A percentile compares a stretch with the other conserved stretches of the same genome.
Evolutionary conservation across 23 red algal genomes (phyloP).

Genomic region (Agarophyton chilense): DNA sequence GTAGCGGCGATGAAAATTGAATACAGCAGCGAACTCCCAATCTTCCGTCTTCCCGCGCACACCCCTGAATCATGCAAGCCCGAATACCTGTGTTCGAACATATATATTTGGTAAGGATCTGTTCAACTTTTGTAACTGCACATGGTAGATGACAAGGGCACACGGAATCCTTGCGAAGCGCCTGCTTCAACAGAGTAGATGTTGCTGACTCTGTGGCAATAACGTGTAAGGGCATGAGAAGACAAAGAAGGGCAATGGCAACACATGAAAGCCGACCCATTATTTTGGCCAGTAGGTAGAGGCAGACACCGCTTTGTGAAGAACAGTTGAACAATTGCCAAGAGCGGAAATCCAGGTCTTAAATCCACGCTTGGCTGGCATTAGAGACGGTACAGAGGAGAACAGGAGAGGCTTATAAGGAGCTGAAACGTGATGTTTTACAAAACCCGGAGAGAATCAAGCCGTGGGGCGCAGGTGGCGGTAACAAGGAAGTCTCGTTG

Average conservation of each 20-base stretch:
- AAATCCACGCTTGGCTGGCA: too few relatives aligned
- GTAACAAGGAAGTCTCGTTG: too few relatives aligned
- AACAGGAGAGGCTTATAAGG: too few relatives aligned
- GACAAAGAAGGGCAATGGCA: not conserved
- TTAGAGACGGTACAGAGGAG: too few relatives aligned
- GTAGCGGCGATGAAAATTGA: slow-evolving; percentile 17
- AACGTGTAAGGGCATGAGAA: not conserved
- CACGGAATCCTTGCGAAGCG: slow-evolving; percentile 14
- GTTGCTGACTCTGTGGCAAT: not conserved
- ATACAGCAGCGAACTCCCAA: slow-evolving; percentile 11
- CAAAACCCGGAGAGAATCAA: too few relatives aligned
- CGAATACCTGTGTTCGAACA: slow-evolving; percentile 23
- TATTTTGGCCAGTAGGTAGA: not conserved
- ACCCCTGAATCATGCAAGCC: slow-evolving; percentile 26
- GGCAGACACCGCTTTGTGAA: not conserved
- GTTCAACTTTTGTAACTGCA: slow-evolving; percentile 22
- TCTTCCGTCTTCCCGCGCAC: not conserved
- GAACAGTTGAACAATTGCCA: too few relatives aligned
- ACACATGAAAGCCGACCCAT: not conserved
- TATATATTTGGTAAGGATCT: slow-evolving; percentile 3
- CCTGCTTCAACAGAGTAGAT: not conserved
- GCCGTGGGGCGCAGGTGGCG: too few relatives aligned
- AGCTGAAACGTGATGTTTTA: too few relatives aligned
- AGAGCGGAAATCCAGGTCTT: too few relatives aligned
- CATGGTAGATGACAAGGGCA: slow-evolving; percentile 18